Base-by-base conservation (phyloP, 208 protist species). In the Phytomonas sp. region DNA sequence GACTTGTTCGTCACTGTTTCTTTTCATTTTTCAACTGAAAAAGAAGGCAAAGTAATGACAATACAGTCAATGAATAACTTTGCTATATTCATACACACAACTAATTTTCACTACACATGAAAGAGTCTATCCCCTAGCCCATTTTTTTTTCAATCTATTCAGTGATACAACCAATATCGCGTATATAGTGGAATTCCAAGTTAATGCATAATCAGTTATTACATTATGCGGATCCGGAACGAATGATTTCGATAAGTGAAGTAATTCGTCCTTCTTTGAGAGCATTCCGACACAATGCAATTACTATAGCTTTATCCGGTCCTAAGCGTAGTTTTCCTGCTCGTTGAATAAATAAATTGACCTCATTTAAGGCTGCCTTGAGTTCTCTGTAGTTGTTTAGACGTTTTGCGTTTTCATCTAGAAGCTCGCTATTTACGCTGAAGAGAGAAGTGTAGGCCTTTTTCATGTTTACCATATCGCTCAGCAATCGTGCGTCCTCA, bases 331-430 rank as follows among this genome's bases (percentile, higher is more conserved):
- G 70, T 60, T 81, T 78, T 32, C 81, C 91, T 0, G 91, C 93
- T 63, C 83, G 88, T 85, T 98, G 92, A 60, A 98, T 98, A 76
- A 92, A 97, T 42, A 75, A 76, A 69, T 98, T 98, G 23, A 98
- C 79, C 37, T 94, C 80, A 71, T 96, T 97, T 70, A 98, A 77
- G 31, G 81, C 72, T 19, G 45, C 56, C 63, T 97, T 89, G 29
- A 98, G 84, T 73, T 93, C 90, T 4, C 88, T 78, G 72, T 96
- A 95, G 73, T 98, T 98, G 66, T 80, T 90, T n/a, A 77, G 78
- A 7, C 94, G 88, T 82, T 98, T 98, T 68, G 81, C 77, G 77
- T 97, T 97, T 79, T 98, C 94, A 33, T 80, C 87, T 8, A 98
- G 76, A 37, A 98, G 83, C 67, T 97, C 94, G 30, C 77, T 79